These are phyloP conservation scores for Ogataea henricii DNA, from an alignment of 805 yeast genomes.

Conservation along the genomic window DNA sequence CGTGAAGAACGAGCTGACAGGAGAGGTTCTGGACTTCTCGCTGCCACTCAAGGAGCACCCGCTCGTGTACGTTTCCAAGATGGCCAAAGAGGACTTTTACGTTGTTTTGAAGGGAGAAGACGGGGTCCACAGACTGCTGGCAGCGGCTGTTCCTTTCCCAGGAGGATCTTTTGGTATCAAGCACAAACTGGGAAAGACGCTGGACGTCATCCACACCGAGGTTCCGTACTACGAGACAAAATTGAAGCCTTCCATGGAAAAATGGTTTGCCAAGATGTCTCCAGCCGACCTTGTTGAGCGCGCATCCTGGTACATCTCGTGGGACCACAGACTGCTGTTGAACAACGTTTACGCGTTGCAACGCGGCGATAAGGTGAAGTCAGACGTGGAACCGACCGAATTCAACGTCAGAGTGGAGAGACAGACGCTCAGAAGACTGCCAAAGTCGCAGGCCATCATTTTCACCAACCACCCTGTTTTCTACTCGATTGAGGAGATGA, in stretches of 20 bases:
- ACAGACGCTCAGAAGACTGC: constrained; percentile 68
- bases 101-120: constrained; percentile 55
- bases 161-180: constrained; percentile 73
- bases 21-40: constrained; percentile 61
- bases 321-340: constrained; percentile 65
- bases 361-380: constrained; percentile 47
- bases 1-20: constrained; percentile 60
- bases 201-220: constrained; percentile 64
- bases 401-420: constrained; percentile 73
- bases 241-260: constrained; percentile 68
- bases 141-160: constrained; percentile 79
- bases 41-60: constrained; percentile 66
- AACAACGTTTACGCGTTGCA: constrained; percentile 56
- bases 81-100: constrained; percentile 79
- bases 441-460: constrained; percentile 63
- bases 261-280: constrained; percentile 66
- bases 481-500: constrained; percentile 77
- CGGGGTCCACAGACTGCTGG: constrained; percentile 62
- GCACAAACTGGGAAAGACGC: constrained; percentile 58
- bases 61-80: constrained; percentile 57
- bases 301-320: constrained; percentile 73
- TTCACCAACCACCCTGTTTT: constrained; percentile 80
- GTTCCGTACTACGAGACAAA: constrained; percentile 73
- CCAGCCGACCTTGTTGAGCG: constrained; percentile 67
- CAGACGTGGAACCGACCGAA: constrained; percentile 48